Percentiles rank a stretch among this genome's conserved stretches.
Conservation (phyloP, 805 yeast species). For the Metschnikowia santaceciliae region DNA sequence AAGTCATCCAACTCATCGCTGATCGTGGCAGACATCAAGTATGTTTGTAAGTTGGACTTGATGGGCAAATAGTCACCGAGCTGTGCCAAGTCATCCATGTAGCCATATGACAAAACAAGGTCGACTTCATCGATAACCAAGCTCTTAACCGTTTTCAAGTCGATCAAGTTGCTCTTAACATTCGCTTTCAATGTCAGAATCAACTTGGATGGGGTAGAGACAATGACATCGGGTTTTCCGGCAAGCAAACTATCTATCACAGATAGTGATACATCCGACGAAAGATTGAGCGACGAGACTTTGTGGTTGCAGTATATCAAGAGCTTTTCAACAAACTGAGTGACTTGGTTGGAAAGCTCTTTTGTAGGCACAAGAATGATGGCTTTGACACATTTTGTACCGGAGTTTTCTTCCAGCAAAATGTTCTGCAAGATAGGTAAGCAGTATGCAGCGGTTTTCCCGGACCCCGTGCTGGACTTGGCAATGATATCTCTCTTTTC, state of each 20-base stretch:
- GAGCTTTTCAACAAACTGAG: conserved; percentile 63
- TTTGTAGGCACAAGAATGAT: conserved; percentile 89
- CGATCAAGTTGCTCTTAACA: conserved; percentile 41
- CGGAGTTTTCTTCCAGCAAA: conserved; percentile 37
- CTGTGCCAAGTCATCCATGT: conserved; percentile 73
- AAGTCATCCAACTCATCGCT: conserved; percentile 79
- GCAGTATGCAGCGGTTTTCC: conserved; percentile 88
- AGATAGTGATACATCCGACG: conserved; percentile 61
- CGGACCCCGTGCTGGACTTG: conserved; percentile 92
- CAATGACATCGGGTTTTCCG: conserved; percentile 74
- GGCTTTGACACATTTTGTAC: conserved; percentile 42
- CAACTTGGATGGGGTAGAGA: conserved; percentile 84
- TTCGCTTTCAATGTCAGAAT: conserved; percentile 46
- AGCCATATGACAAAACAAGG: conserved; percentile 83
- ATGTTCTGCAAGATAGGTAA: conserved; percentile 83
- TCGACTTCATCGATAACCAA: conserved; percentile 95
- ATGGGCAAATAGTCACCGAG: conserved; percentile 64
- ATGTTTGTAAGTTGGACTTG: conserved; percentile 76
- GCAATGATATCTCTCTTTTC: conserved; percentile 92
- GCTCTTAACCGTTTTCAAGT: conserved; percentile 55
- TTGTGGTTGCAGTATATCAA: conserved; percentile 66
- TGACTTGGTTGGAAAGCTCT: conserved; percentile 85
- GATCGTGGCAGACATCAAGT: conserved; percentile 94
- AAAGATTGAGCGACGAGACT: conserved; percentile 62
- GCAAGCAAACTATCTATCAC: conserved; percentile 67